Evolutionary conservation across 306 rosid species (phyloP), one percentile per base, ranked within the genome.

Genomic region (Cicer chorassanicum): DNA sequence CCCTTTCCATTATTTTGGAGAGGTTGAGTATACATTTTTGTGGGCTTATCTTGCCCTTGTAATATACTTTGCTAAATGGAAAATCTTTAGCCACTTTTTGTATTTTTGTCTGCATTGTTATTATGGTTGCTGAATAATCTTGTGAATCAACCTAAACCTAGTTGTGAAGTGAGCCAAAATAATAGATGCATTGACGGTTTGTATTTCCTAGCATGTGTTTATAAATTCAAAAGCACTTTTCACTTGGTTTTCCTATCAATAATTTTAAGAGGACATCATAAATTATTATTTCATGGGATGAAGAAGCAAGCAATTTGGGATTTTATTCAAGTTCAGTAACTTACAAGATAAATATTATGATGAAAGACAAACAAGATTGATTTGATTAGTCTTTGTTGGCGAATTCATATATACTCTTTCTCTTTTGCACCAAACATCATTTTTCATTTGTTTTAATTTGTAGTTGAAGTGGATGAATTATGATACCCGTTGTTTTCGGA

Each of bases 11-110:
- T 40, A 42, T 62, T 74, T 10, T 12, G 61, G 76, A 70, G 66
- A 72, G 82, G 63, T 39, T 76, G 75, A 76, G 77, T 65, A 48
- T 59, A 71, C 57, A 59, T 43, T 86, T 82, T 82, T 78, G 75
- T 42, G 79, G 39, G 41, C 44, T 82, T 53, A 54, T 71, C 48
- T 40, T 75, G 57, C 39, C 68, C 76, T 14, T 79, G 88, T 85
- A 79, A 55, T 70, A 14, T 78, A 65, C 68, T 71, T 71, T 61
- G 55, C 53, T 41, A 19, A 81, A 69, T 70, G 77, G 60, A 78
- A 81, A 75, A 43, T 34, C 40, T 42, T 70, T 59, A 18, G 70
- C 56, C 53, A 43, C 49, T 62, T 59, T 19, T 50, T 74, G 51
- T 78, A 42, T 73, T 68, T 56, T 43, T 56, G 50, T 56, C 54